Evolutionary conservation across 164 flowering plant species (phyloP).

Genomic region (Houttuynia cordata): DNA sequence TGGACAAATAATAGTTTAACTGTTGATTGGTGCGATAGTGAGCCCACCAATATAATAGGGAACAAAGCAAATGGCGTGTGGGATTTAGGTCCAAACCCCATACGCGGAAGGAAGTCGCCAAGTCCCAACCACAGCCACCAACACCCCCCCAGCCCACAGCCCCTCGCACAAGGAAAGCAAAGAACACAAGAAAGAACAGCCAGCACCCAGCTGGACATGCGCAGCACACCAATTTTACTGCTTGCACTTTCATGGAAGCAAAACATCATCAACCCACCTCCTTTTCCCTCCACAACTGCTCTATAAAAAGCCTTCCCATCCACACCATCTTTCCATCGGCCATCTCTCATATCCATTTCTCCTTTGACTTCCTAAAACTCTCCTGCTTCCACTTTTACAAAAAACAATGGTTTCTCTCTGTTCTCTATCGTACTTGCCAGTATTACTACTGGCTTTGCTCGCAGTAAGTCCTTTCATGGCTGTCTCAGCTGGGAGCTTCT

Average conservation of each 20-base stretch:
- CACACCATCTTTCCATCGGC: neutral
- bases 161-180: too few relatives aligned
- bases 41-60: too few relatives aligned
- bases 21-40: too few relatives aligned
- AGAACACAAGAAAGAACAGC: neutral
- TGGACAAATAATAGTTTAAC: too few relatives aligned
- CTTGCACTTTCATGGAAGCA: neutral
- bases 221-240: neutral
- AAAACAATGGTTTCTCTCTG: neutral
- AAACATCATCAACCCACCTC: neutral
- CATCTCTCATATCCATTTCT: neutral
- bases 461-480: neutral
- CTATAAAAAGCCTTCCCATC: neutral
- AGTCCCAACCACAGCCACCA: too few relatives aligned
- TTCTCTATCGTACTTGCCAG: neutral
- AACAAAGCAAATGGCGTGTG: too few relatives aligned
- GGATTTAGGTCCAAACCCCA: too few relatives aligned
- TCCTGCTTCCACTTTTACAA: neutral
- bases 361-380: neutral
- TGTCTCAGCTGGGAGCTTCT: constrained; percentile 8
- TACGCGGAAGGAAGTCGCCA: too few relatives aligned
- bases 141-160: too few relatives aligned
- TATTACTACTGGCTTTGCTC: neutral
- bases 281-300: neutral
- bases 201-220: neutral